phyloP scores from a whole-genome alignment of 257 asterid species.

The Osmanthus fragrans region DNA sequence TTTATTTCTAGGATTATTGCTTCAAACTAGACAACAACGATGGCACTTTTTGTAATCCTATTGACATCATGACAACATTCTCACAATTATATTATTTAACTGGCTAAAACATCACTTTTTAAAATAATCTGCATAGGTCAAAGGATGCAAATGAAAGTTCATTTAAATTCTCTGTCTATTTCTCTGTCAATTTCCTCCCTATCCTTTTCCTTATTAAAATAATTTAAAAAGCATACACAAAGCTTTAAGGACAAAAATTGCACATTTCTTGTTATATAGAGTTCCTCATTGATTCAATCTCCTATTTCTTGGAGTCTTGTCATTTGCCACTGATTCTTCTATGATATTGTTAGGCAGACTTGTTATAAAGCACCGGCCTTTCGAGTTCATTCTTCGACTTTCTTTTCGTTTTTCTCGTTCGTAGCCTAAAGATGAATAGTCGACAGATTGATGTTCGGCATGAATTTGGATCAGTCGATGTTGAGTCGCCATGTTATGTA shows the following conservation, averaged over 20 bases:
- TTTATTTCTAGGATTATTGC: no score
- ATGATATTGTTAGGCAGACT: not conserved
- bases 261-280: slow-evolving; percentile 17
- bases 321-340: not conserved
- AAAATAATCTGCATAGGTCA: slow-evolving; percentile 4
- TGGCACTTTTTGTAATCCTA: not conserved
- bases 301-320: slow-evolving; percentile 20
- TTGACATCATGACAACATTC: slow-evolving; percentile 30
- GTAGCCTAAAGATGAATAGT: slow-evolving; percentile 20
- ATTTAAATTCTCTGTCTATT: not conserved
- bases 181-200: not conserved
- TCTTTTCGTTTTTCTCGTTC: not conserved
- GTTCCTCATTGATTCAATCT: slow-evolving; percentile 28
- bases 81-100: not conserved
- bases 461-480: slow-evolving; percentile 14
- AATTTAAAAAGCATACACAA: slow-evolving; percentile 8
- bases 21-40: not conserved
- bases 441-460: slow-evolving; percentile 3
- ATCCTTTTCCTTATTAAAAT: not conserved
- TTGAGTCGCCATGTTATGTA: not conserved
- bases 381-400: not conserved
- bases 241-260: slow-evolving; percentile 16
- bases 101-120: not conserved
- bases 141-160: not conserved
- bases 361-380: not conserved